Evolutionary conservation across 108 stramenopile genomes (phyloP).

Genomic region (Cylindrotheca fusiformis): DNA sequence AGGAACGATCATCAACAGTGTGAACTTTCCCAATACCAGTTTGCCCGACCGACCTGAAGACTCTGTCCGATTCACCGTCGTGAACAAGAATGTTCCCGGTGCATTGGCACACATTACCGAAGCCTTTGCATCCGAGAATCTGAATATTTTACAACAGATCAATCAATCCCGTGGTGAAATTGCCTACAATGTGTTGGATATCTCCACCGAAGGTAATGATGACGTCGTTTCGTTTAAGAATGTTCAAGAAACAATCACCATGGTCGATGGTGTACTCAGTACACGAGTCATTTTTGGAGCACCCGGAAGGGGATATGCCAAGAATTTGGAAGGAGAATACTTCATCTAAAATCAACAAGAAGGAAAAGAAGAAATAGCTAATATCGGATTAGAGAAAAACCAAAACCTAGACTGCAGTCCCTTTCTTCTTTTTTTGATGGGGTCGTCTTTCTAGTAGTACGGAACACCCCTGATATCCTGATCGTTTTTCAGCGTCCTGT

Average conservation of each 20-base stretch:
- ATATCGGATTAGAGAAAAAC: neutral
- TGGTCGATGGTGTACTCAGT: slow-evolving; percentile 83
- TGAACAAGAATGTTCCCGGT: slow-evolving; percentile 87
- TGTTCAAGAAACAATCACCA: slow-evolving; percentile 84
- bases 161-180: slow-evolving; percentile 83
- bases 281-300: slow-evolving; percentile 71
- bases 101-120: slow-evolving; percentile 85
- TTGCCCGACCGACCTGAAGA: slow-evolving; percentile 57
- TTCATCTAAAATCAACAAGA: slow-evolving; percentile 51
- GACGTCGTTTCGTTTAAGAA: slow-evolving; percentile 69
- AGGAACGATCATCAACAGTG: slow-evolving; percentile 73
- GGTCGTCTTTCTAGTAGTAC: neutral
- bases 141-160: slow-evolving; percentile 92
- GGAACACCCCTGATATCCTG: neutral
- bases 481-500: neutral
- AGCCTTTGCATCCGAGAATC: slow-evolving; percentile 57
- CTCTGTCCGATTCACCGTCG: slow-evolving; percentile 78
- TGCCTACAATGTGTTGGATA: slow-evolving; percentile 91
- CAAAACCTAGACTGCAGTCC: neutral
- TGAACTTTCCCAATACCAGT: slow-evolving; percentile 84
- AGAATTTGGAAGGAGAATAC: slow-evolving; percentile 84
- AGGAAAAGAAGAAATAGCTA: neutral
- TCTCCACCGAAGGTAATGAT: slow-evolving; percentile 58
- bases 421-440: neutral
- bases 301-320: slow-evolving; percentile 83